A percentile compares a stretch with the other conserved stretches of the same genome.
phyloP scores from a whole-genome alignment of 225 moss, liverwort and hornwort genomes.

The Neckera pumila region DNA sequence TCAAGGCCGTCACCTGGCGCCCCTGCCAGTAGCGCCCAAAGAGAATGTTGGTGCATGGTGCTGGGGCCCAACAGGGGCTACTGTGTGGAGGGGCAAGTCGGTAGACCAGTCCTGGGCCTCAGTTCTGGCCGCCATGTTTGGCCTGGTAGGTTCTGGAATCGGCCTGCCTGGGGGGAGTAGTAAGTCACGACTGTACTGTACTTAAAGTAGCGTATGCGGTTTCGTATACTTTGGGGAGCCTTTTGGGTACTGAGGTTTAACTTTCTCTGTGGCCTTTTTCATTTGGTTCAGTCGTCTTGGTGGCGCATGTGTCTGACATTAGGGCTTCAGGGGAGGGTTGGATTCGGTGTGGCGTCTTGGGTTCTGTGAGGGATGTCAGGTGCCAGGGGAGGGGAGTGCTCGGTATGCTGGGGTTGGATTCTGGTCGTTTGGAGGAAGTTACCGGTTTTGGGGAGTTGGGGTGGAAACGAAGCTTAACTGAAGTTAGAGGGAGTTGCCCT shows the following conservation, averaged over 20 bases:
- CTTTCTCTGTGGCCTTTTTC: background rate
- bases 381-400: background rate
- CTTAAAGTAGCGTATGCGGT: background rate
- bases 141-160: conserved; percentile 5
- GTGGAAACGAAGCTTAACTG: background rate
- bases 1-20: background rate
- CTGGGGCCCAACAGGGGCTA: background rate
- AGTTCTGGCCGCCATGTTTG: background rate
- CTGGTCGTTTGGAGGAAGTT: background rate
- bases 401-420: background rate
- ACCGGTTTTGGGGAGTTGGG: background rate
- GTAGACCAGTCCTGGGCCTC: conserved; percentile 2
- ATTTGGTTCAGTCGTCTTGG: background rate
- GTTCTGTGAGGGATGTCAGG: conserved; percentile 7
- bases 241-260: background rate
- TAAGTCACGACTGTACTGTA: background rate
- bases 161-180: conserved; percentile 5
- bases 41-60: conserved; percentile 7
- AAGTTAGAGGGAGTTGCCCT: background rate
- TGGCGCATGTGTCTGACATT: conserved; percentile 29
- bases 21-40: background rate
- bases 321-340: conserved; percentile 18
- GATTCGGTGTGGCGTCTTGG: conserved; percentile 15
- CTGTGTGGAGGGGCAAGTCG: background rate
- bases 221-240: background rate